Evolutionary conservation across 176 grass and related monocot species (phyloP).

Genomic region (Juncus effusus): DNA sequence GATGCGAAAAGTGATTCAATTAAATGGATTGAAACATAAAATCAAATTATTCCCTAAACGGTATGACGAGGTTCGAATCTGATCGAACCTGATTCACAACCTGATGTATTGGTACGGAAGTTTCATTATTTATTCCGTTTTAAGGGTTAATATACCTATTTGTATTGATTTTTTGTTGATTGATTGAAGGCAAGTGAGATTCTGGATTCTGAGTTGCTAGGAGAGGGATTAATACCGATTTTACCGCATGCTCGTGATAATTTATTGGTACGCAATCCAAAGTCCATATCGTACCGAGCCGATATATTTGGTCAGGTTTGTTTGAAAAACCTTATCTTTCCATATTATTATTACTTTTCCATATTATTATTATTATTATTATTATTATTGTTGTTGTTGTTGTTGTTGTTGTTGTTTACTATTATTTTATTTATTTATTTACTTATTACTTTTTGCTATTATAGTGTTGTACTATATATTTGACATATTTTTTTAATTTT

Average conservation of each 20-base stretch:
- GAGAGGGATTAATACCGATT: conserved; percentile 93
- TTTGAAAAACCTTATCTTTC: background rate
- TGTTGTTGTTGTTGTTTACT: too few species aligned
- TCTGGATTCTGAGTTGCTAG: conserved; percentile 86
- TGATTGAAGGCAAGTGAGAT: conserved; percentile 82
- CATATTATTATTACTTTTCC: too few species aligned
- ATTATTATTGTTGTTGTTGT: too few species aligned
- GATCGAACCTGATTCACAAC: conserved; percentile 50
- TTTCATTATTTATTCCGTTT: conserved; percentile 4
- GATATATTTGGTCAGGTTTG: conserved; percentile 67
- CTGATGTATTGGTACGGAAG: conserved; percentile 53
- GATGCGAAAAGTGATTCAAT: conserved; percentile 53
- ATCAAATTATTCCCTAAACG: conserved; percentile 66
- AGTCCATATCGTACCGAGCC: conserved; percentile 67
- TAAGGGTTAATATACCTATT: background rate
- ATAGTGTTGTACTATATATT: background rate
- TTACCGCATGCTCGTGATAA: conserved; percentile 77
- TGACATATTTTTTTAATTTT: conserved; percentile 14
- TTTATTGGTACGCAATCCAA: conserved; percentile 59
- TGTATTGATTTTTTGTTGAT: conserved; percentile 6
- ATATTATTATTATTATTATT: too few species aligned
- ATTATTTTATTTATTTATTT: too few species aligned
- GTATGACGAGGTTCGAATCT: conserved; percentile 69
- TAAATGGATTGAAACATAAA: conserved; percentile 68
- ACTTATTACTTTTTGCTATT: too few species aligned